Conservation (phyloP, 2,329 filamentous ascomycete genomes). For the Drechmeria coniospora region DNA sequence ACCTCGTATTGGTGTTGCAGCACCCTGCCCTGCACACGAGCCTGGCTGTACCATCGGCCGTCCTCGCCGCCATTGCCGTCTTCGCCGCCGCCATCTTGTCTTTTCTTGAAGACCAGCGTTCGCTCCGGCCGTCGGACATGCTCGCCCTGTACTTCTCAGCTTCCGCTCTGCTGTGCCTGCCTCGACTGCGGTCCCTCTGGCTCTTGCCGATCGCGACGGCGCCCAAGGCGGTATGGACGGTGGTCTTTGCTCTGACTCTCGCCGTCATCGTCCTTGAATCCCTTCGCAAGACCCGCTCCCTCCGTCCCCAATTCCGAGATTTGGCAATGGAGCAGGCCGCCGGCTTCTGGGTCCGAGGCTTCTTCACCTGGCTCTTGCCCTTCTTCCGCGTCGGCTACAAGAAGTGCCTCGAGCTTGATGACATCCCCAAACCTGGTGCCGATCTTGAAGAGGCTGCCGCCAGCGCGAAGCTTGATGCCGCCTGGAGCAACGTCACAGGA, state of each 20-base stretch:
- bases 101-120: constrained; percentile 1
- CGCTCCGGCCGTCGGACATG: background rate
- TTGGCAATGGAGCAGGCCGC: background rate
- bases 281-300: background rate
- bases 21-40: background rate
- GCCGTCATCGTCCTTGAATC: background rate
- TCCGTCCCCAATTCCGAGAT: too few relatives aligned
- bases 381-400: constrained; percentile 1
- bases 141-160: constrained; percentile 1
- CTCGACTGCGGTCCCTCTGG: constrained; percentile 1
- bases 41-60: background rate
- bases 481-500: background rate
- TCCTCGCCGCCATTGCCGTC: background rate
- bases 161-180: background rate
- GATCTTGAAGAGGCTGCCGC: background rate
- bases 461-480: background rate
- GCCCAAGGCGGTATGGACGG: too few relatives aligned
- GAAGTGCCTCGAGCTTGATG: background rate
- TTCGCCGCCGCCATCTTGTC: background rate
- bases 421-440: background rate
- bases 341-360: constrained; percentile 1
- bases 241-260: too few relatives aligned
- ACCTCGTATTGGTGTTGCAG: too few relatives aligned
- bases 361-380: constrained; percentile 1
- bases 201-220: background rate